Conservation (phyloP, 805 yeast species). For the Kockiozyma suomiensis region DNA sequence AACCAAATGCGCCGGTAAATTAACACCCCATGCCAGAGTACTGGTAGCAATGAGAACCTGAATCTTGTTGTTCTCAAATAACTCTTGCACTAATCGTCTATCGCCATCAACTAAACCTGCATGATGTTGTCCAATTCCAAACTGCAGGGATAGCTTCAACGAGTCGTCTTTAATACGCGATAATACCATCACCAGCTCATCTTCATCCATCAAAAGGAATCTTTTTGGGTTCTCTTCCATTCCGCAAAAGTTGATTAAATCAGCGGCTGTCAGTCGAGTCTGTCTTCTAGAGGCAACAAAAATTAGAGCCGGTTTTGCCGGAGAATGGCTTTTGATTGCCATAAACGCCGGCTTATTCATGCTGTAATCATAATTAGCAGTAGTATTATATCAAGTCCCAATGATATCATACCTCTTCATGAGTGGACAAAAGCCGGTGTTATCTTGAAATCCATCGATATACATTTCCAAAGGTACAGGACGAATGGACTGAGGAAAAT, state of each 20-base stretch:
- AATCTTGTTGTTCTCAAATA: constrained; percentile 69
- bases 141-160: constrained; percentile 67
- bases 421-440: constrained; percentile 75
- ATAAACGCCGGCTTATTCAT: constrained; percentile 89
- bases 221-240: constrained; percentile 75
- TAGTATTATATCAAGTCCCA: no score
- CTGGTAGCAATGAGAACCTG: constrained; percentile 78
- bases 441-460: constrained; percentile 83
- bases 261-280: constrained; percentile 77
- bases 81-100: constrained; percentile 66
- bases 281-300: constrained; percentile 85
- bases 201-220: constrained; percentile 66
- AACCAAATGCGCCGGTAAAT: constrained; percentile 77
- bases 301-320: constrained; percentile 78
- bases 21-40: constrained; percentile 88
- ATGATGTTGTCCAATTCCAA: constrained; percentile 81
- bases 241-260: constrained; percentile 76
- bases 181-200: constrained; percentile 57
- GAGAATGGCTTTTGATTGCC: constrained; percentile 91
- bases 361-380: constrained; percentile 41
- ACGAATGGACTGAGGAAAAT: constrained; percentile 78
- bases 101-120: constrained; percentile 79
- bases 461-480: constrained; percentile 87
- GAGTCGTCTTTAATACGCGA: constrained; percentile 78
- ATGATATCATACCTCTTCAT: constrained; percentile 63